Base-by-base conservation (phyloP, 768 basidiomycete species). In the Tulasnella sp. region DNA sequence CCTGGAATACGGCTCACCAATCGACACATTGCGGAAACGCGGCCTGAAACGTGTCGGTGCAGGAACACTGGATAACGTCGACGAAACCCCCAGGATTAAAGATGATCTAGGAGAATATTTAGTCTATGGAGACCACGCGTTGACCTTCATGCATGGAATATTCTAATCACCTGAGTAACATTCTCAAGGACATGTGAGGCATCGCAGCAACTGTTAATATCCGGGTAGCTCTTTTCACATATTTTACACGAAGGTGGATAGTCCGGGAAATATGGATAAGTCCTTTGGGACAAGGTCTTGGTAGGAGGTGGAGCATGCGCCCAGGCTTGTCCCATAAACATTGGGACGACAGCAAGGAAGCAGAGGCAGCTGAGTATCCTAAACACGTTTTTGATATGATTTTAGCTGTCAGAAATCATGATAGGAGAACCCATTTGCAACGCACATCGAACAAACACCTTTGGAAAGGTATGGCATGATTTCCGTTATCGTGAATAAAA, bases 1-100 rank as follows among this genome's bases (percentile, higher is more conserved):
- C n/a, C n/a, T 13, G n/a, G 19, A 39, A 27, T 15, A 1, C 22
- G 29, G 49, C 66, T 27, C 41, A 79, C 77, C 80, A 81, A 59
- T 81, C 78, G 33, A 76, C 76, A 53, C 79, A 83, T 67, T 81
- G 77, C 32, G 79, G 79, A 63, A 73, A 71, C 8, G 61, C 63
- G 43, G 63, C 54, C 53, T 70, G 63, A 61, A 72, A 73, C 3
- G 71, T 68, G 40, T 71, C 68, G 3, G 70, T 66, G 59, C 81
- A 83, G 4, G 78, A 70, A 63, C 80, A 81, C 63, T 74, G 70
- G 60, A 81, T 79, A 39, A 77, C 68, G 57, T 72, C 70, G 55
- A 79, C 67, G 63, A 80, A 80, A 1, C 73, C 73, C 25, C 75
- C 72, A 1, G 79, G 79, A 55, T 80, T 78, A 58, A 75, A 75